Base-by-base conservation (phyloP, 179 eudicot genomes). In the Spergularia azorica region DNA sequence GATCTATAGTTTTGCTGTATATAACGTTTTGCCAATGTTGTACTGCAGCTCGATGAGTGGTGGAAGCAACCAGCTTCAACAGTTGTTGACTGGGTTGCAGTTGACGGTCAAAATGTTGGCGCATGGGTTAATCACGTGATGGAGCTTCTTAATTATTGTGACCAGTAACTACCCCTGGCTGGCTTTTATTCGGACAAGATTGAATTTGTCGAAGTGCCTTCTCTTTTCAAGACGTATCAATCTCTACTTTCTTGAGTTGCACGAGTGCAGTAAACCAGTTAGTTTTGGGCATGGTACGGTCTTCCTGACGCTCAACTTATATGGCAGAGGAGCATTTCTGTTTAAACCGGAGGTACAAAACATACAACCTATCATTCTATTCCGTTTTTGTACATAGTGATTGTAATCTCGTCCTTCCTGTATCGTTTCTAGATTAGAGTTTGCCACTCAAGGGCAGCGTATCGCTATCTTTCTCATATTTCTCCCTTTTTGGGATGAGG, bases 1-100 rank as follows among this genome's bases (percentile, higher is more conserved):
- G 46, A 11, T 63, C 36, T 4, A 26, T 66, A 64, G 0, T 5
- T 50, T 48, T 20, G 16, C 58, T 68, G 39, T 55, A 0, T 60
- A 17, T 62, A 48, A 72, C 58, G 32, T 65, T 57, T 68, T 72
- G 32, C 48, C 50, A 38, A 73, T 64, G 75, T 32, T 83, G 32
- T 75, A 21, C 60, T 84, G 77, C 89, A 95, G 99, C 92, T 95
- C 60, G 99, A 90, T 80, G 99, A 95, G 81, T 95, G 99, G 99
- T 95, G 98, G 98, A 97, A 95, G 81, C 98, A 95, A 78, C 98
- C 98, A 57, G 98, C 97, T 36, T 89, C 97, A 55, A 89, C 91
- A 50, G 94, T 90, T 59, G 97, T 89, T 69, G 98, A 95, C 80
- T 95, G 98, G 98, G 92, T 91, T 39, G 75, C 90, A 21, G 95